Conservation (phyloP, 768 basidiomycete species). For the Kwoniella dendrophila region DNA sequence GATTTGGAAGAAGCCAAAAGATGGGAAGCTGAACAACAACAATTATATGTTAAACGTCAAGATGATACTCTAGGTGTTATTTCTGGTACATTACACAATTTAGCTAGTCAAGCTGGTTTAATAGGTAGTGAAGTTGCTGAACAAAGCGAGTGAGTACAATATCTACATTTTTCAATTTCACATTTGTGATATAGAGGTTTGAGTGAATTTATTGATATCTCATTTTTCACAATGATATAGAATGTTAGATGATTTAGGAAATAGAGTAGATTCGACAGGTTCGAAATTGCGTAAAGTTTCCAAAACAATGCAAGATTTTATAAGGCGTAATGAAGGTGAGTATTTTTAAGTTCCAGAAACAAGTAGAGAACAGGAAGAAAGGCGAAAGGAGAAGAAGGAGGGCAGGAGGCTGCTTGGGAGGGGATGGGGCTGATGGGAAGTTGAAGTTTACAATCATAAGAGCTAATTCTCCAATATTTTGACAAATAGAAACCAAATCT, state of each 20-base stretch:
- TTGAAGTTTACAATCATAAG: neutral
- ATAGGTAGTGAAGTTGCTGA: constrained; percentile 92
- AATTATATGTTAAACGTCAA: constrained; percentile 84
- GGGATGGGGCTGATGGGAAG: too few species aligned
- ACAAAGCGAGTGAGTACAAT: constrained; percentile 75
- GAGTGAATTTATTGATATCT: neutral
- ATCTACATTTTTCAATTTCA: neutral
- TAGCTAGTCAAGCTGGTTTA: constrained; percentile 86
- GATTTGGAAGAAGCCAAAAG: constrained; percentile 69
- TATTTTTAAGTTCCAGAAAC: too few species aligned
- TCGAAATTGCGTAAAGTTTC: constrained; percentile 68
- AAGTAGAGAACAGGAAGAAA: too few species aligned
- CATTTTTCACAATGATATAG: constrained; percentile 57
- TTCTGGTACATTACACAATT: constrained; percentile 76
- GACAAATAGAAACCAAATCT: constrained; percentile 85
- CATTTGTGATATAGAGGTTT: neutral
- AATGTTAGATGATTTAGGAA: constrained; percentile 76
- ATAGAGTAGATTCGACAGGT: constrained; percentile 71
- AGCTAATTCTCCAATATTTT: too few species aligned
- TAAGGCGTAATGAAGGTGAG: constrained; percentile 78
- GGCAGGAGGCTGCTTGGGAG: too few species aligned
- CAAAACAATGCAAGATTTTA: constrained; percentile 72
- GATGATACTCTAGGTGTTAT: constrained; percentile 87
- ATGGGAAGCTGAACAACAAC: constrained; percentile 85
- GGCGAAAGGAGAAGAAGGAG: too few species aligned